phyloP scores from a whole-genome alignment of 2,329 filamentous ascomycete species.

The Arthrobotrys sinensis region DNA sequence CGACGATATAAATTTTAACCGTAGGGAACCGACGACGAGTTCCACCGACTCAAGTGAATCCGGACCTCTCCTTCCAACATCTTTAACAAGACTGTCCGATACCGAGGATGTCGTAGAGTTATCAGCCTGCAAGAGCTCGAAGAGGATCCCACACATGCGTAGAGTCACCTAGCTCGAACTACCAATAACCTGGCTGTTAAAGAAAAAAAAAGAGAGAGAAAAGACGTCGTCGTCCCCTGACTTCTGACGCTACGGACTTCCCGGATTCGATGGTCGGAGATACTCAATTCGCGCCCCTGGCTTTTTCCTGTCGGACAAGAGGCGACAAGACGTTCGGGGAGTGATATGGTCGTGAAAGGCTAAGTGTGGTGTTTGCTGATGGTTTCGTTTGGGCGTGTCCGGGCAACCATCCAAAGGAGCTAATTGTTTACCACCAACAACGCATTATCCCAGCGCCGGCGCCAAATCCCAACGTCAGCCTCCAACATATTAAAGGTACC shows the following conservation, averaged over 20 bases:
- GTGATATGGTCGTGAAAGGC: conserved; percentile 31
- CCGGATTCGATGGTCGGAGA: conserved; percentile 42
- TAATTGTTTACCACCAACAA: conserved; percentile 54
- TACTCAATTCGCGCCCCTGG: conserved; percentile 37
- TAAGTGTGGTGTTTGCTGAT: conserved; percentile 36
- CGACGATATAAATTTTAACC: conserved; percentile 80
- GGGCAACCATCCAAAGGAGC: conserved; percentile 53
- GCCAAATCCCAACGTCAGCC: conserved; percentile 30
- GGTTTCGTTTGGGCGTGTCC: conserved; percentile 38
- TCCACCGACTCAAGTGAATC: conserved; percentile 67
- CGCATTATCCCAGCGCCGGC: conserved; percentile 32
- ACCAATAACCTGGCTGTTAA: not conserved
- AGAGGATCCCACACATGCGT: conserved; percentile 64
- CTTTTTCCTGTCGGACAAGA: conserved; percentile 24
- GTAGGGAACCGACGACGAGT: conserved; percentile 63
- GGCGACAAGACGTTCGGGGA: conserved; percentile 35
- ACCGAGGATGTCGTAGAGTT: conserved; percentile 21
- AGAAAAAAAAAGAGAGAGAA: not conserved
- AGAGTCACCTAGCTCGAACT: not conserved
- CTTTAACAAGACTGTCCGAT: conserved; percentile 57
- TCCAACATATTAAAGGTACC: conserved; percentile 45
- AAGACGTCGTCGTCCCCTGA: conserved; percentile 33
- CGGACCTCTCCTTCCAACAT: conserved; percentile 63
- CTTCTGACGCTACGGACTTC: conserved; percentile 18
- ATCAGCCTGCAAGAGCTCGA: conserved; percentile 58